Conservation (phyloP, 2,329 filamentous ascomycete genomes). For the Claviceps fusiformis region DNA sequence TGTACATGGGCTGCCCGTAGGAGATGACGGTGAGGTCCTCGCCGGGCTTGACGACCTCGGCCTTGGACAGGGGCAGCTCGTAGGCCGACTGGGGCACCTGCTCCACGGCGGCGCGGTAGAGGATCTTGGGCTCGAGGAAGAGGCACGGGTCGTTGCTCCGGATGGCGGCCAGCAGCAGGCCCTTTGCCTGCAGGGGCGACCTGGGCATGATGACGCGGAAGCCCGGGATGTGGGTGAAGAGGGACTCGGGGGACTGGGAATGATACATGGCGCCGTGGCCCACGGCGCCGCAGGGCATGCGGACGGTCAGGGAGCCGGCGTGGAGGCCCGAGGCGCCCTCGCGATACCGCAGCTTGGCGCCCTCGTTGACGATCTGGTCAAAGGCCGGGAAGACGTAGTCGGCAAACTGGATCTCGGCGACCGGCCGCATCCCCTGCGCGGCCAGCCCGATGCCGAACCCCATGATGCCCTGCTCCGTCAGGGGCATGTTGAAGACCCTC, state of each 20-base stretch:
- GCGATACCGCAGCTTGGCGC: slow-evolving; percentile 74
- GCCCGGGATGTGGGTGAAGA: slow-evolving; percentile 82
- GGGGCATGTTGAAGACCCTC: slow-evolving; percentile 89
- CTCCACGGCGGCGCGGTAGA: slow-evolving; percentile 84
- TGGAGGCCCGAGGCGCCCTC: slow-evolving; percentile 44
- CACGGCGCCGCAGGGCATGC: slow-evolving; percentile 84
- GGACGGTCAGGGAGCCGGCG: slow-evolving; percentile 67
- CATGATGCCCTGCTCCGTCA: slow-evolving; percentile 87
- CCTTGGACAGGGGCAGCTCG: slow-evolving; percentile 72
- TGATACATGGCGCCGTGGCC: slow-evolving; percentile 83
- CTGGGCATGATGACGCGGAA: slow-evolving; percentile 75
- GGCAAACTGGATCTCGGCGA: slow-evolving; percentile 92
- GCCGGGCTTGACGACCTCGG: slow-evolving; percentile 70
- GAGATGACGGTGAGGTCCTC: slow-evolving; percentile 73
- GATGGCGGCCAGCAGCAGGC: slow-evolving; percentile 64
- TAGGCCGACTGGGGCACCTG: slow-evolving; percentile 75
- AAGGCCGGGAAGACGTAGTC: slow-evolving; percentile 91
- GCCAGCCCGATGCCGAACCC: slow-evolving; percentile 87
- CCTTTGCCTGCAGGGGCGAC: slow-evolving; percentile 79
- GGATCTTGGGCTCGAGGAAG: slow-evolving; percentile 88
- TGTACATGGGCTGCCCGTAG: slow-evolving; percentile 82
- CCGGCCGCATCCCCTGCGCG: slow-evolving; percentile 79
- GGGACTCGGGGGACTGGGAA: slow-evolving; percentile 74
- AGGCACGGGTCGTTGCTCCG: slow-evolving; percentile 75
- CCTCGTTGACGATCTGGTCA: slow-evolving; percentile 89